Percentiles rank a stretch among this genome's conserved stretches.
Conservation (phyloP, 2,329 filamentous ascomycete genomes). For the Fusarium tjaetaba region DNA sequence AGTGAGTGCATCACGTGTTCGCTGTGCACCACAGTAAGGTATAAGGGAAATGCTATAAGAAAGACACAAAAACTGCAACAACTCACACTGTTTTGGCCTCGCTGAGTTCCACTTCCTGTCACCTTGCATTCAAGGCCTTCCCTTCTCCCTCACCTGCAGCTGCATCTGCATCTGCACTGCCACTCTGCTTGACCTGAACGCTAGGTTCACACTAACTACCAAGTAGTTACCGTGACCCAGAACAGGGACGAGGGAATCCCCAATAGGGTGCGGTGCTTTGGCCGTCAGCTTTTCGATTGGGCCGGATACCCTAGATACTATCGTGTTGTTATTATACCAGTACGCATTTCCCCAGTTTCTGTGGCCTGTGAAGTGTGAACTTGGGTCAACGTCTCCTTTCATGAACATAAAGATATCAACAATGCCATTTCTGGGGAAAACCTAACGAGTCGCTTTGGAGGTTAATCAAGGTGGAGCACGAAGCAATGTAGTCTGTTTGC, state of each 20-base stretch:
- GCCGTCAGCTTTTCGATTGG: slow-evolving; percentile 1
- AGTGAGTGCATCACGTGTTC: neutral
- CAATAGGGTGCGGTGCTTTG: neutral
- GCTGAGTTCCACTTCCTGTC: neutral
- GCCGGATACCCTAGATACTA: neutral
- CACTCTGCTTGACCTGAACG: slow-evolving; percentile 35
- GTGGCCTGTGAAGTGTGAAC: neutral
- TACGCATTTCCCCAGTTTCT: slow-evolving; percentile 7
- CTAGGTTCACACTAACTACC: slow-evolving; percentile 7
- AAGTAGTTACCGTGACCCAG: neutral
- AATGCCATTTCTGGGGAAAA: neutral
- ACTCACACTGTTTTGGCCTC: neutral
- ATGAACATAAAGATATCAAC: too few species aligned
- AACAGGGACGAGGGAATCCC: neutral
- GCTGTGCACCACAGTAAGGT: neutral
- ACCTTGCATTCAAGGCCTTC: slow-evolving; percentile 12
- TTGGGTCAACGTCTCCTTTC: neutral
- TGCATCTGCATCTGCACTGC: slow-evolving; percentile 28
- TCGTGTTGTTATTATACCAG: neutral
- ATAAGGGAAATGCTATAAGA: neutral
- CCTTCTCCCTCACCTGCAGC: slow-evolving; percentile 25
- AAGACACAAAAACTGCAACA: neutral
- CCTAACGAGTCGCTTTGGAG: neutral
- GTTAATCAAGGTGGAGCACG: neutral
- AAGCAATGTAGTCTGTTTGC: neutral